Conservation (phyloP, 306 rosid genomes). For the Prunus kanzakura region DNA sequence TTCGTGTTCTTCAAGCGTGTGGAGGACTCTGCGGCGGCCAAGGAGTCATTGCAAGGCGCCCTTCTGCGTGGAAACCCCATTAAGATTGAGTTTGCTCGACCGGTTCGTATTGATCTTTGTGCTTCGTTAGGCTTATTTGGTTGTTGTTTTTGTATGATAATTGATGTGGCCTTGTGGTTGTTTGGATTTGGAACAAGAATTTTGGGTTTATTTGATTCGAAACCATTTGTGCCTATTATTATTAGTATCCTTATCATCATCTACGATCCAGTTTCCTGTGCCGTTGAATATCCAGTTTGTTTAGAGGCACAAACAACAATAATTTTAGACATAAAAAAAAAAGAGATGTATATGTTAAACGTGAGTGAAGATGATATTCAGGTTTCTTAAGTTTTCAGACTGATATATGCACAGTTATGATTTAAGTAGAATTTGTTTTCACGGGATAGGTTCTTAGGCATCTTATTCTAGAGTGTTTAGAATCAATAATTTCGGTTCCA, state of each 20-base stretch:
- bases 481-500: neutral
- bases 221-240: neutral
- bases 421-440: neutral
- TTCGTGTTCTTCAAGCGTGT: constrained; percentile 77
- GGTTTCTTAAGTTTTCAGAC: neutral
- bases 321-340: neutral
- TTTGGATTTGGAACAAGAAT: neutral
- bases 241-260: neutral
- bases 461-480: neutral
- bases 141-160: constrained; percentile 21
- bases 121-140: constrained; percentile 35
- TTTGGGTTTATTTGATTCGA: neutral
- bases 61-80: constrained; percentile 53
- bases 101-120: constrained; percentile 83
- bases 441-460: neutral
- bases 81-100: constrained; percentile 92
- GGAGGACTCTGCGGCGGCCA: constrained; percentile 91
- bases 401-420: neutral
- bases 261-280: neutral
- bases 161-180: neutral
- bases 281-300: neutral
- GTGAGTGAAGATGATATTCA: neutral
- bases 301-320: neutral
- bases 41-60: constrained; percentile 68
- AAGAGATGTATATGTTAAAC: neutral